Evolutionary conservation across 2,329 filamentous ascomycete genomes (phyloP).

Genomic region (Phyllosticta citriasiana): DNA sequence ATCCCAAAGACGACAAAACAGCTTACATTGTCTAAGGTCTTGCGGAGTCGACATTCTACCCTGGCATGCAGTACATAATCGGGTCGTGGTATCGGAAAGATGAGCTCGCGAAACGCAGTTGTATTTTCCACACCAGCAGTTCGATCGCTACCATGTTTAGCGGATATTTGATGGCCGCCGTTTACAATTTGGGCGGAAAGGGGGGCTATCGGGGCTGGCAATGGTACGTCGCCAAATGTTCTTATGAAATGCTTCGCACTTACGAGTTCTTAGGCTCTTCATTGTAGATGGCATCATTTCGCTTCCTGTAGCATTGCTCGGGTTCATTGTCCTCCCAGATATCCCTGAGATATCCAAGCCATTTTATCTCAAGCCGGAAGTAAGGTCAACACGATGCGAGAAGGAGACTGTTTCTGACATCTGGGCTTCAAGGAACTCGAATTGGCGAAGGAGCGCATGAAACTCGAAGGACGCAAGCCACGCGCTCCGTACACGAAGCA

Average conservation of each 20-base stretch:
- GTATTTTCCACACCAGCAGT: slow-evolving; percentile 42
- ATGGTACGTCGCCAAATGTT: slow-evolving; percentile 20
- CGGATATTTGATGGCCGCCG: slow-evolving; percentile 46
- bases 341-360: slow-evolving; percentile 41
- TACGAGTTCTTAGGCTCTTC: slow-evolving; percentile 26
- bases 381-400: slow-evolving; percentile 15
- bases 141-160: slow-evolving; percentile 38
- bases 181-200: slow-evolving; percentile 40
- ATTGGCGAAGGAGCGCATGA: slow-evolving; percentile 41
- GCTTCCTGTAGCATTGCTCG: slow-evolving; percentile 41
- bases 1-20: not conserved
- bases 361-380: slow-evolving; percentile 36
- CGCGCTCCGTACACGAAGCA: slow-evolving; percentile 36
- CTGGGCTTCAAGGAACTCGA: slow-evolving; percentile 25
- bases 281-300: slow-evolving; percentile 46
- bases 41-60: slow-evolving; percentile 14
- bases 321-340: slow-evolving; percentile 41
- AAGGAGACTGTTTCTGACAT: slow-evolving; percentile 11
- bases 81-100: slow-evolving; percentile 42
- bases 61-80: slow-evolving; percentile 39
- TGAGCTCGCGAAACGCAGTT: slow-evolving; percentile 43
- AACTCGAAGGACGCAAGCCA: slow-evolving; percentile 37
- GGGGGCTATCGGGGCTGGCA: slow-evolving; percentile 45
- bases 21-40: slow-evolving; percentile 1
- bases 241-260: not conserved